Evolutionary conservation across 805 yeast species (phyloP).

Genomic region (Yarrowia divulgata): DNA sequence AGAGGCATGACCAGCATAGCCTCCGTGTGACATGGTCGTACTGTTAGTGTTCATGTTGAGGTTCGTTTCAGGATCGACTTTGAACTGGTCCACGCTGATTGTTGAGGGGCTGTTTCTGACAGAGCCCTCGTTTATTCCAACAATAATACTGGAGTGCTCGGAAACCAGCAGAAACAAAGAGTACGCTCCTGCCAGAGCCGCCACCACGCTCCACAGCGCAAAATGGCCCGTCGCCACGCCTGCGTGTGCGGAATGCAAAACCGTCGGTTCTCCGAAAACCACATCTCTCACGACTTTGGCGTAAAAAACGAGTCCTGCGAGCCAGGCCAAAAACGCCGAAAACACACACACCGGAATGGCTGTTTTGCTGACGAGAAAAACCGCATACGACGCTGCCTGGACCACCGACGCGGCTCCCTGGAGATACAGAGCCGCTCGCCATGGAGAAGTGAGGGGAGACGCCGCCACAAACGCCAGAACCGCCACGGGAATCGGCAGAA

Average conservation of each 20-base stretch:
- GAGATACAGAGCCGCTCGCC: conserved; percentile 18
- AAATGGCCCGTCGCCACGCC: conserved; percentile 16
- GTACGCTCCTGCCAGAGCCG: conserved; percentile 18
- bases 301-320: conserved; percentile 9
- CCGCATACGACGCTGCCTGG: conserved; percentile 19
- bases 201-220: conserved; percentile 1
- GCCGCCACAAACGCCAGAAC: conserved; percentile 25
- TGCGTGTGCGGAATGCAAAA: background rate
- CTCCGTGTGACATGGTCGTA: background rate
- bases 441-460: background rate
- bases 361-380: conserved; percentile 1
- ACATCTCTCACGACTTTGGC: conserved; percentile 20
- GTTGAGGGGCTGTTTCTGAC: conserved; percentile 13
- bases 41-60: conserved; percentile 19
- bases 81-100: conserved; percentile 21
- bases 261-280: background rate
- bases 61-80: conserved; percentile 3
- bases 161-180: background rate
- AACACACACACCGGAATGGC: conserved; percentile 9
- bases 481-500: conserved; percentile 21
- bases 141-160: conserved; percentile 13
- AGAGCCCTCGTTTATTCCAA: no score
- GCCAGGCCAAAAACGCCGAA: conserved; percentile 24
- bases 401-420: conserved; percentile 7
- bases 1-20: conserved; percentile 1